Base-by-base conservation (phyloP, 371 early-diverging fungal species). In the Catenaria anguillulae region DNA sequence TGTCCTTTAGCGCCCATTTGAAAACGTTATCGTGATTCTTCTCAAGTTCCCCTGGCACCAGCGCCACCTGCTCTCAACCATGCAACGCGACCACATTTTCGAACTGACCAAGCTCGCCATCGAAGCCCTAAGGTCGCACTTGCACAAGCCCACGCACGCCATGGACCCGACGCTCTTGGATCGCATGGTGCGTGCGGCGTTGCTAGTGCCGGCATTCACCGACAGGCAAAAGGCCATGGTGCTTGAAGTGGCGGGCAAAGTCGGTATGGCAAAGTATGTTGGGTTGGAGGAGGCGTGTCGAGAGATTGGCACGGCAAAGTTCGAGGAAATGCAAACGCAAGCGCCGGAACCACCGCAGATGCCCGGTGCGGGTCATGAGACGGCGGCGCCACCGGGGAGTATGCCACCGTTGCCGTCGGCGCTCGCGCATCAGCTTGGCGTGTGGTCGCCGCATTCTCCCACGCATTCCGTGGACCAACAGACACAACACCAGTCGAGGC, bases 1-100 rank as follows among this genome's bases (percentile, higher is more conserved):
- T n/a, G n/a, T n/a, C n/a, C n/a, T n/a, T n/a, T 82, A 85, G 63
- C 73, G 89, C 12, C 88, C 89, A 1, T 87, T 86, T 71, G 88
- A 88, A 62, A 86, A 84, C 64, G 82, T 88, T 33, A 80, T 88
- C 48, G 79, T 82, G 15, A 81, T 86, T 0, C 64, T 86, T 36
- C 66, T 78, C 37, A 86, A 88, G 64, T 80, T 86, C 45, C 86
- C 87, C 3, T 88, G 87, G 86, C 82, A 85, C 63, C 78, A 80
- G 64, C 70, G 76, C 0, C 69, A 82, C 40, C 71, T 79, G 4
- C 76, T 87, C 26, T 69, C 80, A 0, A 80, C 79, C 0, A 68
- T 84, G 56, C 88, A 88, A 62, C 73, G 87, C 35, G 86, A 88
- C 56, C 86, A 85, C 68, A 72, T 88, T 34, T 88, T 82, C 66